Evolutionary conservation across 352 stramenopile genomes (phyloP), one percentile per base, ranked within the genome.

Genomic region (Globisporangium barbulae): DNA sequence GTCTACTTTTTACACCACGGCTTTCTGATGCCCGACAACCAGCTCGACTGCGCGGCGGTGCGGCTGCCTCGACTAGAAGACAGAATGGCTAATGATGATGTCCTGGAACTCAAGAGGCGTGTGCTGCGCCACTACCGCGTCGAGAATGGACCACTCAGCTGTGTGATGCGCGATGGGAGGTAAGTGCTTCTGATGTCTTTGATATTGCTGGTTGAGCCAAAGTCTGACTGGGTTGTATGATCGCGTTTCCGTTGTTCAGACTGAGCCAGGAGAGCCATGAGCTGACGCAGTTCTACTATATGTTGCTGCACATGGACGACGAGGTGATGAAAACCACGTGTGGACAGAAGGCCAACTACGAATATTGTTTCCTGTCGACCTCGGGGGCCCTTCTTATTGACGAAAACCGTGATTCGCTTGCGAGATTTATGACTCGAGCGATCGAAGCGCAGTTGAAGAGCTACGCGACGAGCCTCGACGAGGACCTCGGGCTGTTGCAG

Each of bases 1-100:
- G 72, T 89, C 5, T 93, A 90, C 59, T 79, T 98, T 21, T 54
- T 97, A 35, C 78, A 97, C 54, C 92, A 98, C 68, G 94, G 90
- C 0, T 98, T 99, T 56, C 64, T 98, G 1, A 92, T 96, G 69
- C 9, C 68, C 0, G 70, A 88, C 22, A 97, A 96, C 68, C 79
- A 88, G 4, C 94, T 98, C 64, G 88, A 98, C 70, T 98, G 95
- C 69, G 80, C 82, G 5, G 41, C 65, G 5, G 42, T 96, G 44
- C 65, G 49, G 17, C 62, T 91, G 10, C 67, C 74, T 35, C 5
- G 31, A 1, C 28, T 78, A 2, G 22, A 59, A 35, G 49, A 65
- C 8, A 25, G 9, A 9, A 7, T 19, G 22, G 21, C 13, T 2
- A 50, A 57, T 5, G 42, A 65, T 3, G 12, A 70, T 3, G 58